A percentile compares a stretch with the other conserved stretches of the same genome.
Conservation (phyloP, 345 rosid species). For the Psidium guajava region DNA sequence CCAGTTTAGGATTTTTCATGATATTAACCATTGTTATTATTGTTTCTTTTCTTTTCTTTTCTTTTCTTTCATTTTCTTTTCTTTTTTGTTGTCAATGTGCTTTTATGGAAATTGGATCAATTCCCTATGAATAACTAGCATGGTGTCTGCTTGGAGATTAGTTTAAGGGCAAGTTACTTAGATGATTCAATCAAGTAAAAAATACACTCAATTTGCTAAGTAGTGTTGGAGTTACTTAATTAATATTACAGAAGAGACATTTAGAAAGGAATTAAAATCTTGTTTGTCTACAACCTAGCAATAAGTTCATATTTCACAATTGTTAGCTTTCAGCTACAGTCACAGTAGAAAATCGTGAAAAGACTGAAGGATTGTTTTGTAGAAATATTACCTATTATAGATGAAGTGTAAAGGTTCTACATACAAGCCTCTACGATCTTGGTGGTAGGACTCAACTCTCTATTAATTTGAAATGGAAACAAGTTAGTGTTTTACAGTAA, state of each 20-base stretch:
- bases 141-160: not conserved
- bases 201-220: not conserved
- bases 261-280: not conserved
- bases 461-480: not conserved
- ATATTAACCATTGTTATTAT: no score
- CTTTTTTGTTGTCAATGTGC: not conserved
- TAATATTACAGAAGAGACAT: not conserved
- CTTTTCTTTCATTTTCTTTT: not conserved
- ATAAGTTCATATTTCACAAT: not conserved
- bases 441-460: not conserved
- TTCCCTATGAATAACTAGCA: not conserved
- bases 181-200: not conserved
- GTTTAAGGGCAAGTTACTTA: not conserved
- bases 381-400: not conserved
- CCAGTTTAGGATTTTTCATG: no score
- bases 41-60: not conserved
- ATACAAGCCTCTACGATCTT: not conserved
- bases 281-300: not conserved
- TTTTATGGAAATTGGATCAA: not conserved
- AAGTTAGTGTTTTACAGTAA: not conserved
- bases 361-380: not conserved
- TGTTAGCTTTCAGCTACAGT: not conserved
- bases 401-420: not conserved
- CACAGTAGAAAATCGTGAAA: not conserved
- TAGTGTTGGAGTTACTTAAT: not conserved